phyloP scores from a whole-genome alignment of 768 basidiomycete species.

The Porphyrellus cyaneotinctus region DNA sequence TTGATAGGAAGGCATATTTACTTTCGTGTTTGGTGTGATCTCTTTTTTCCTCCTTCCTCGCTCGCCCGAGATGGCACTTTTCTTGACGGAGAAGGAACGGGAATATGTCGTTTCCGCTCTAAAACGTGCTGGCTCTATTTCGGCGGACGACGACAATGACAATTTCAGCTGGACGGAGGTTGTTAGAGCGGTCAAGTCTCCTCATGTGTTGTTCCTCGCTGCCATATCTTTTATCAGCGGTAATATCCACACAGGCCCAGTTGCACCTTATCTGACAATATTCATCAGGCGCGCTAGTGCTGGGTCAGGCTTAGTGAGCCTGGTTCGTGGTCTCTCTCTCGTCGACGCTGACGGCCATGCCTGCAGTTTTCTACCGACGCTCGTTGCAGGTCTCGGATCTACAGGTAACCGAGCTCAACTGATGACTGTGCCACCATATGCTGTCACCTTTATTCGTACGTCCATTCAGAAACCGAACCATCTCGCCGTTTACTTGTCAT shows the following conservation, averaged over 20 bases:
- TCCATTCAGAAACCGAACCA: slow-evolving; percentile 32
- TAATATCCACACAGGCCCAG: slow-evolving; percentile 7
- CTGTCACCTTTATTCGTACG: slow-evolving; percentile 30
- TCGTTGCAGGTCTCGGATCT: slow-evolving; percentile 55
- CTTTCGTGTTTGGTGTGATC: slow-evolving; percentile 49
- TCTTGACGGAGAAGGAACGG: slow-evolving; percentile 50
- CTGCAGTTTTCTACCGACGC: slow-evolving; percentile 51
- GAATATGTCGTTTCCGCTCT: slow-evolving; percentile 35
- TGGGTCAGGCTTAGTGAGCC: slow-evolving; percentile 24
- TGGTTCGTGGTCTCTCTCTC: slow-evolving; percentile 10
- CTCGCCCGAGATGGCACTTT: slow-evolving; percentile 40
- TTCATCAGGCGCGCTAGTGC: slow-evolving; percentile 14
- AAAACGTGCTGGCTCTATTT: slow-evolving; percentile 28
- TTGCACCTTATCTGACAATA: neutral
- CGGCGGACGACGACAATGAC: slow-evolving; percentile 42
- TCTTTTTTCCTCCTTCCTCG: slow-evolving; percentile 29
- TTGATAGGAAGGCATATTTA: slow-evolving; percentile 54
- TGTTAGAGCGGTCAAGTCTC: slow-evolving; percentile 41
- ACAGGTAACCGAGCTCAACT: slow-evolving; percentile 51
- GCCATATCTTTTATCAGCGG: slow-evolving; percentile 53
- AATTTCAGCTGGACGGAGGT: slow-evolving; percentile 57
- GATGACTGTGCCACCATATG: slow-evolving; percentile 46
- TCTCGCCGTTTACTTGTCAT: neutral
- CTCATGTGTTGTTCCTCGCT: slow-evolving; percentile 52
- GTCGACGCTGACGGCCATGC: slow-evolving; percentile 32